Base-by-base conservation (phyloP, 768 basidiomycete species). In the Xanthoconium purpureum region DNA sequence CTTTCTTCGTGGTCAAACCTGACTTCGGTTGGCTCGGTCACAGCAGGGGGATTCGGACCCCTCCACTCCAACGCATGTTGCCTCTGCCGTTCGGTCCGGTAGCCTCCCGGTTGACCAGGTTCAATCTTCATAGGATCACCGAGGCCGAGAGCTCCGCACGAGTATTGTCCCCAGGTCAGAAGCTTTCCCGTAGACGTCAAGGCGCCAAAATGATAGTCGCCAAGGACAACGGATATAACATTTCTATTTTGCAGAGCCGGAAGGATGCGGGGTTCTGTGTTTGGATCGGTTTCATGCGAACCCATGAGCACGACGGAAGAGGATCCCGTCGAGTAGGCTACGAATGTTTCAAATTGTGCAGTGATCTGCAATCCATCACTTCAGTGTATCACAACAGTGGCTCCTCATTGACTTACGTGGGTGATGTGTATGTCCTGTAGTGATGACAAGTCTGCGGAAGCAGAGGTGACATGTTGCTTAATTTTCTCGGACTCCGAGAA, bases 131-230 rank as follows among this genome's bases (percentile, higher is more conserved):
- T 70, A 1, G 92, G 90, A 69, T 91, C 84, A 5, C 94, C 94
- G 3, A 97, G 78, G 2, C 95, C 95, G 37, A 97, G 77, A 2
- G 94, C 94, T 12, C 95, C 94, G 32, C 74, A 69, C 20, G 87
- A 88, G 71, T 84, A 88, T 28, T 70, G 61, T 15, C 92, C 93
- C 92, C 91, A 95, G 12, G 94, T 90, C 18, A 88, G 74, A 28
- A 94, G 75, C 66, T 85, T 80, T 15, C 95, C 96, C 24, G 77
- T 71, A 38, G 81, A 77, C 3, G 92, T 95, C 63, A 97, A 75
- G 1, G 96, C 95, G 36, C 84, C 90, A 66, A 79, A 85, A 74
- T 98, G 96, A 70, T 95, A 97, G 72, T 98, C 96, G 6, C 96
- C 96, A 49, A 94, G 79, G 14, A 88, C 87, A 53, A 96, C 85